Base-by-base conservation (phyloP, 2,329 filamentous ascomycete species). In the Pseudogymnoascus sp. region DNA sequence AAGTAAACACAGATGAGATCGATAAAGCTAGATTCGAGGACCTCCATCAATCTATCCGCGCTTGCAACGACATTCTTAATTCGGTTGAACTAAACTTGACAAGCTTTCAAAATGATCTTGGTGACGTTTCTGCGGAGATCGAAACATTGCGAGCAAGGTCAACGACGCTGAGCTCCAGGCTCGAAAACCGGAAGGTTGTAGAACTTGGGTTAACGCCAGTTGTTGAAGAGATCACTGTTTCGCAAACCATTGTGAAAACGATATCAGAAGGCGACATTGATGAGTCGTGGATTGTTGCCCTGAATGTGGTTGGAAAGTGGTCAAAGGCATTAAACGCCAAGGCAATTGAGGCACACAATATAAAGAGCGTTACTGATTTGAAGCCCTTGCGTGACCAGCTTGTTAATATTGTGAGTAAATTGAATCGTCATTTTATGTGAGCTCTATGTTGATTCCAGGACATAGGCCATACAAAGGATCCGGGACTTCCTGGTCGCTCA, bases 401-500 rank as follows among this genome's bases (percentile, higher is more conserved):
- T 37, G 90, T 88, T 18, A 84, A 89, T 63, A 96, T 95, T 79
- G 88, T 89, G 75, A 66, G 73, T 16, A 51, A 5, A 18, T 14
- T 16, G 42, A 45, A 39, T 26, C 36, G 4, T 29, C 21, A 64
- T 36, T 36, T 51, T 61, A 62, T 61, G 14, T 62, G 66, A 23
- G 47, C 60, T 61, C 36, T 63, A 3, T 62, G 39, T 66, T 71
- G 62, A 71, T 62, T 10, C 64, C 57, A 59, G 64, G 26, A 60
- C 57, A 63, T 59, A 89, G 86, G 93, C 93, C n/a, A 81, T 96
- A 29, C 92, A 97, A 76, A 86, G 95, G 64, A 96, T 97, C 74
- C 85, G 96, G 64, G 95, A 99, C 75, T 96, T 96, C 72, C 82
- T 99, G 39, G 95, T 99, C 11, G 85, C 90, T 14, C 93, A 97